Percentiles rank a stretch among this genome's conserved stretches.
phyloP scores from a whole-genome alignment of 768 basidiomycete species.

The Cystobasidium tubakii region DNA sequence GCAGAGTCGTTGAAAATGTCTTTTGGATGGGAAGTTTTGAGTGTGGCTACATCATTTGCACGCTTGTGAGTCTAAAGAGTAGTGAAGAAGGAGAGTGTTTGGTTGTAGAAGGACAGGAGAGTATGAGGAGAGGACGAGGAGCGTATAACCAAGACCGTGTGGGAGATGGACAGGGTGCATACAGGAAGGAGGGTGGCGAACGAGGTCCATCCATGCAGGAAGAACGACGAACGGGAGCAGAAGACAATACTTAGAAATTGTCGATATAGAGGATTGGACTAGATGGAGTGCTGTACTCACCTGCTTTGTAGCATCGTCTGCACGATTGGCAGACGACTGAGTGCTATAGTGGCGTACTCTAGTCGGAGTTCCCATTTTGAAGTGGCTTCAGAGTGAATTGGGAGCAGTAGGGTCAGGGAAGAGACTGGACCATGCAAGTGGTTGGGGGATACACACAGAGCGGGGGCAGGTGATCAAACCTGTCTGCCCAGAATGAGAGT shows the following conservation, averaged over 20 bases:
- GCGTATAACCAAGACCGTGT: too few species aligned
- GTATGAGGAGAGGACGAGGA: too few species aligned
- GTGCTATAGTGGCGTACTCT: background rate
- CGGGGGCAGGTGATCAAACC: background rate
- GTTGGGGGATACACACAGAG: background rate
- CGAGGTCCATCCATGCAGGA: background rate
- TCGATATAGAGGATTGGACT: too few species aligned
- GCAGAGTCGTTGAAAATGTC: background rate
- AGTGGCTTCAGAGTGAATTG: background rate
- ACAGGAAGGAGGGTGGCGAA: background rate
- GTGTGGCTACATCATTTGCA: background rate
- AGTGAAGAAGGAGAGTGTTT: too few species aligned
- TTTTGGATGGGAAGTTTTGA: background rate
- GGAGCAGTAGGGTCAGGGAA: too few species aligned
- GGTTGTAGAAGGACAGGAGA: too few species aligned
- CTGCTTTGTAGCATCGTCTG: background rate
- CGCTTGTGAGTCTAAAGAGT: background rate
- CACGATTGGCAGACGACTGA: background rate
- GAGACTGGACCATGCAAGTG: background rate
- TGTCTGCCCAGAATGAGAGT: background rate
- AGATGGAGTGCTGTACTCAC: background rate
- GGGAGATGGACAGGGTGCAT: too few species aligned
- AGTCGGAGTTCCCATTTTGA: conserved; percentile 10
- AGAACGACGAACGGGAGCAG: background rate
- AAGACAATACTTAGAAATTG: too few species aligned